Evolutionary conservation across 2,329 filamentous ascomycete species (phyloP).

Genomic region (Pseudogymnoascus sp.): DNA sequence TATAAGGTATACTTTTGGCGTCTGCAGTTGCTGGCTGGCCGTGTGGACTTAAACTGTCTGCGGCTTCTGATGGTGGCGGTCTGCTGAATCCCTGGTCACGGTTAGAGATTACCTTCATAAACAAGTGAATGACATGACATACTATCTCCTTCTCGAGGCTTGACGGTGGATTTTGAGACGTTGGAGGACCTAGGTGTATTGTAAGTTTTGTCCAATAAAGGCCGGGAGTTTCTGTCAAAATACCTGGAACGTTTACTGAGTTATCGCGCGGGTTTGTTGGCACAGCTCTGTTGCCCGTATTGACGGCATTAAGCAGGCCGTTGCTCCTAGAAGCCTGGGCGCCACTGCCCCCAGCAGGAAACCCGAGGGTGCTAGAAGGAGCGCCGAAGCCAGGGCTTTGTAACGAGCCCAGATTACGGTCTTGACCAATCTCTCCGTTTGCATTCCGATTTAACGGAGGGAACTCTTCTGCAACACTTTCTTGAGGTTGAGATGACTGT

Average conservation of each 20-base stretch:
- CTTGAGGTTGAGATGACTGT: slow-evolving; percentile 34
- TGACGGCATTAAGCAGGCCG: slow-evolving; percentile 55
- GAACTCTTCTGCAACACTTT: slow-evolving; percentile 48
- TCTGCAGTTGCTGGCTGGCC: not conserved
- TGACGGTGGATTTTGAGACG: not conserved
- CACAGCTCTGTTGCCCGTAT: slow-evolving; percentile 44
- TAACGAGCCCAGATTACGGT: slow-evolving; percentile 44
- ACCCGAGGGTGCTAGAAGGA: slow-evolving; percentile 34
- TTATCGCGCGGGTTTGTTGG: not conserved
- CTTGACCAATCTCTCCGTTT: slow-evolving; percentile 50
- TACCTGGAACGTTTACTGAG: not conserved
- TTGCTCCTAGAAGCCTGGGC: slow-evolving; percentile 44
- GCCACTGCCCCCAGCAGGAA: slow-evolving; percentile 23
- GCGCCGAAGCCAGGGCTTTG: slow-evolving; percentile 47
- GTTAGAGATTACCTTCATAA: not conserved
- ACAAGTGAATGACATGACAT: not conserved
- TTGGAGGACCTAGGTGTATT: not conserved
- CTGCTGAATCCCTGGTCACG: not conserved
- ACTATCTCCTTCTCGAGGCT: not conserved
- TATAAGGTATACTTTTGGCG: not conserved
- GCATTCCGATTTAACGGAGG: slow-evolving; percentile 50
- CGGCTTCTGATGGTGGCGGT: not conserved
- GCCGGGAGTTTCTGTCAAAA: not conserved
- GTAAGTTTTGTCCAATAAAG: not conserved
- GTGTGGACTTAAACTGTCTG: not conserved